Percentiles rank a stretch among this genome's conserved stretches.
Conservation (phyloP, 257 asterid species). For the Scutellaria galericulata region DNA sequence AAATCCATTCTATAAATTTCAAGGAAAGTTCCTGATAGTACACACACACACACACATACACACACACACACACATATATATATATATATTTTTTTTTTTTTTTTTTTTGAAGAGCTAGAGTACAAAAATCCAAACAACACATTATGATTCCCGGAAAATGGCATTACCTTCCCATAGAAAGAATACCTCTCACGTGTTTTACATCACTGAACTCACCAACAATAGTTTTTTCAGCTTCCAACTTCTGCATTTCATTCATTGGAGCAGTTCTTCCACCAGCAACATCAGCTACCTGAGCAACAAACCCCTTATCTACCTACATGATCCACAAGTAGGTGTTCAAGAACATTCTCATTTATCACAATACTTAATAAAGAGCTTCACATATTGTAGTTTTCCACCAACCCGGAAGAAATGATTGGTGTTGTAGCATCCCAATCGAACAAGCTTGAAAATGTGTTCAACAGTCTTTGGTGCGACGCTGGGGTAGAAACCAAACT, state of each 20-base stretch:
- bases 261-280: constrained; percentile 90
- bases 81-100: too few relatives aligned
- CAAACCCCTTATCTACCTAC: constrained; percentile 97
- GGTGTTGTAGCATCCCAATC: constrained; percentile 87
- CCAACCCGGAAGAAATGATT: constrained; percentile 93
- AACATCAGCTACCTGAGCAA: constrained; percentile 99
- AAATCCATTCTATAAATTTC: neutral
- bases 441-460: constrained; percentile 92
- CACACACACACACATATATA: too few relatives aligned
- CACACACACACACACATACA: too few relatives aligned
- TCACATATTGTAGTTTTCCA: constrained; percentile 13
- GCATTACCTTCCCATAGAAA: constrained; percentile 96
- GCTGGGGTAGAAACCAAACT: constrained; percentile 75
- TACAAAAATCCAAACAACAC: constrained; percentile 15
- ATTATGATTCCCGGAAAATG: constrained; percentile 11
- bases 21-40: neutral
- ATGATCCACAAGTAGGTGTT: constrained; percentile 17
- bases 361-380: constrained; percentile 3
- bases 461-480: constrained; percentile 85
- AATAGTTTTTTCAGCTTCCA: constrained; percentile 75
- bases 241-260: constrained; percentile 79
- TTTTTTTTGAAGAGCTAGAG: constrained; percentile 15
- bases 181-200: constrained; percentile 93
- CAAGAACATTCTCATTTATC: constrained; percentile 24
- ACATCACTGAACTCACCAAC: constrained; percentile 92